Conservation (phyloP, 768 basidiomycete genomes). For the Trametes villosa region DNA sequence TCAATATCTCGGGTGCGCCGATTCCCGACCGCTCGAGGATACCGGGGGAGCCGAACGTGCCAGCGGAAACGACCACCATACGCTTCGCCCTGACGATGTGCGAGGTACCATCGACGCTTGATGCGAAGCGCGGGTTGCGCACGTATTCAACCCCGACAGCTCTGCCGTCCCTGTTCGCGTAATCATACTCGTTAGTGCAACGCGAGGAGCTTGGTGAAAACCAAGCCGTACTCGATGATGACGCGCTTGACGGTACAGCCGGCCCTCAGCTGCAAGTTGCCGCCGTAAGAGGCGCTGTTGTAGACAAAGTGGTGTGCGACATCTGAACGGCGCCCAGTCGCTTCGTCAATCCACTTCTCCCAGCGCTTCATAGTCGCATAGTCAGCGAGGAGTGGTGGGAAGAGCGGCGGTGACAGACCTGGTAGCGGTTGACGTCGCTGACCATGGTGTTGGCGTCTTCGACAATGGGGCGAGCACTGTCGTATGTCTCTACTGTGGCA, state of each 20-base stretch:
- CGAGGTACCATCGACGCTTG: constrained; percentile 14
- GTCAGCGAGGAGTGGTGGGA: not conserved
- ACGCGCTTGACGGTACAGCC: constrained; percentile 42
- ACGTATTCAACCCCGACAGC: constrained; percentile 45
- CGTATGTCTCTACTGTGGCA: constrained; percentile 45
- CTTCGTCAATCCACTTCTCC: constrained; percentile 44
- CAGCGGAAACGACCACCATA: constrained; percentile 45
- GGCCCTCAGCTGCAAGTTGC: constrained; percentile 38
- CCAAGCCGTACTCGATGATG: constrained; percentile 38
- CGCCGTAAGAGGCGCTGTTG: constrained; percentile 29
- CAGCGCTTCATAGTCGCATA: not conserved
- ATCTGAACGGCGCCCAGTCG: constrained; percentile 62
- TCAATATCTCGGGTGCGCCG: constrained; percentile 38
- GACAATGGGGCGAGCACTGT: not conserved
- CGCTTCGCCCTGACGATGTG: constrained; percentile 35
- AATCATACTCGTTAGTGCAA: not conserved
- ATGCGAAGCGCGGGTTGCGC: constrained; percentile 31
- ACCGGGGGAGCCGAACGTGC: constrained; percentile 48
- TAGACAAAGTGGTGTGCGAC: constrained; percentile 49
- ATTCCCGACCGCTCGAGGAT: constrained; percentile 60
- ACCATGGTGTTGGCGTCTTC: not conserved
- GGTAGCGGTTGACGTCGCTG: not conserved
- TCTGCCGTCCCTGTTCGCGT: constrained; percentile 33
- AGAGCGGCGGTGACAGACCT: not conserved
- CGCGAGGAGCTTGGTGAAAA: no score